Evolutionary conservation across 352 stramenopile genomes (phyloP).

Genomic region (Sclerospora graminicola): DNA sequence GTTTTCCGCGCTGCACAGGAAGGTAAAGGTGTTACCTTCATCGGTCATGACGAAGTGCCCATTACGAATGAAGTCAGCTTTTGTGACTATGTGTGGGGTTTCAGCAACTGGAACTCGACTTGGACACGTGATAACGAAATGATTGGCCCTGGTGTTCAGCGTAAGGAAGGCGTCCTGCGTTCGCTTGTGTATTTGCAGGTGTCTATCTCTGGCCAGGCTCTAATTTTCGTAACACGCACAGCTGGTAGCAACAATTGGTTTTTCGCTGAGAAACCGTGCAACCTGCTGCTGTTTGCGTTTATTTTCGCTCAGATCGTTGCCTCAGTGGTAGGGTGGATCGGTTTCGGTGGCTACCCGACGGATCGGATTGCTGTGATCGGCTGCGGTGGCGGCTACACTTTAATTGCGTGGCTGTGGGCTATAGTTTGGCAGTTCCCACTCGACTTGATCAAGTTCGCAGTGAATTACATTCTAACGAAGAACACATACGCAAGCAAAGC

Average conservation of each 20-base stretch:
- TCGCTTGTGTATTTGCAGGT: constrained; percentile 64
- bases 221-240: constrained; percentile 71
- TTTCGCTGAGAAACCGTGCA: constrained; percentile 55
- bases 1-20: constrained; percentile 34
- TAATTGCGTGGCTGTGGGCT: constrained; percentile 57
- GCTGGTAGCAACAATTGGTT: constrained; percentile 70
- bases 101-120: constrained; percentile 61
- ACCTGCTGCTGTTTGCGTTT: constrained; percentile 55
- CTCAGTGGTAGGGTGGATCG: too few relatives aligned
- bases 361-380: constrained; percentile 58
- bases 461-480: too few relatives aligned
- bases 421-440: constrained; percentile 66
- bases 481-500: constrained; percentile 46
- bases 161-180: too few relatives aligned
- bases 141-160: too few relatives aligned
- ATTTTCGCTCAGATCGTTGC: constrained; percentile 58
- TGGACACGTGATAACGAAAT: too few relatives aligned
- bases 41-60: constrained; percentile 47
- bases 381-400: constrained; percentile 46
- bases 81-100: too few relatives aligned
- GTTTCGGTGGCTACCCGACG: constrained; percentile 55
- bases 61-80: too few relatives aligned
- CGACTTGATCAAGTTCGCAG: constrained; percentile 59
- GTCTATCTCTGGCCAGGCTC: constrained; percentile 59
- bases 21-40: constrained; percentile 37